Evolutionary conservation across 169 alveolate species (phyloP).

Genomic region (Perkinsus olseni): DNA sequence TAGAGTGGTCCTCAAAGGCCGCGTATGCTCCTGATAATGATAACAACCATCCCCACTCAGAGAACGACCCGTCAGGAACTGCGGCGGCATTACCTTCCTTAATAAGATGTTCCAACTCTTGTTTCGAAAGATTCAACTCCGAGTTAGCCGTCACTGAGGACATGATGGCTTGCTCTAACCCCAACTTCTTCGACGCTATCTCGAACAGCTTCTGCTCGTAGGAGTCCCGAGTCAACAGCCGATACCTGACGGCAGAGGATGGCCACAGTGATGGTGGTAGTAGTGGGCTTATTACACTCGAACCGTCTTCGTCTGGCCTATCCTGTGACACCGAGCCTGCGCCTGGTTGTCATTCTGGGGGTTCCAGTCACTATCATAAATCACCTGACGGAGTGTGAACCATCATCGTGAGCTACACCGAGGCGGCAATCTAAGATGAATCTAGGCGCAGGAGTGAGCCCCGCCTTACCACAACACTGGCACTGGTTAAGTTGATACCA

Average conservation of each 20-base stretch:
- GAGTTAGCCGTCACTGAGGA: neutral
- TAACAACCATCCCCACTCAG: neutral
- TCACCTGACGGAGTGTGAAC: constrained; percentile 39
- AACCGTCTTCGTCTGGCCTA: constrained; percentile 87
- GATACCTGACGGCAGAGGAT: neutral
- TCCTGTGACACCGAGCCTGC: constrained; percentile 96
- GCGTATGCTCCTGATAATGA: neutral
- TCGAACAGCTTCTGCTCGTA: constrained; percentile 10
- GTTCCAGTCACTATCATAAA: constrained; percentile 96
- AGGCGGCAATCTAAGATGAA: no score
- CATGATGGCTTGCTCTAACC: neutral
- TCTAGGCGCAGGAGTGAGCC: no score
- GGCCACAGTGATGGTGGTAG: no score
- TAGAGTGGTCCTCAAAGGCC: neutral
- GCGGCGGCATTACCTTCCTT: neutral
- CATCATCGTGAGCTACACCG: no score
- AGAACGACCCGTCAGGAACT: no score
- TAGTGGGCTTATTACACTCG: neutral
- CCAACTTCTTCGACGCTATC: constrained; percentile 14
- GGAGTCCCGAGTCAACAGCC: neutral
- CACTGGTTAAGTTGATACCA: constrained; percentile 87
- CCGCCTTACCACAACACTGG: constrained; percentile 82
- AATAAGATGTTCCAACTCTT: neutral
- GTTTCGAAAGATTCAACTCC: neutral
- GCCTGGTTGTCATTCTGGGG: constrained; percentile 95